Percentiles rank a stretch among this genome's conserved stretches.
phyloP scores from a whole-genome alignment of 2,329 filamentous ascomycete species.

The Magnaporthales sp. region DNA sequence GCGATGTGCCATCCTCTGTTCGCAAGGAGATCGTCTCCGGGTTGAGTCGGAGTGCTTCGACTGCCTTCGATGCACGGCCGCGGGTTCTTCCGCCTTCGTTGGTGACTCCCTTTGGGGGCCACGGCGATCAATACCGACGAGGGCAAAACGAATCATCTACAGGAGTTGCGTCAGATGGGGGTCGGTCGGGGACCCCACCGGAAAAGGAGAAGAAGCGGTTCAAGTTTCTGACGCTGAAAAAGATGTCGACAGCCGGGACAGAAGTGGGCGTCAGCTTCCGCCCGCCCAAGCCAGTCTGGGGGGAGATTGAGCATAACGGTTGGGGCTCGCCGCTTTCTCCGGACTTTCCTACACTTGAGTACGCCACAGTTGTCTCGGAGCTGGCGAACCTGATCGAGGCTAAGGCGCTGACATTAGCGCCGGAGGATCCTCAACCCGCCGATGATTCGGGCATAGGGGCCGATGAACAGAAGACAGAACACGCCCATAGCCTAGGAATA shows the following conservation, averaged over 20 bases:
- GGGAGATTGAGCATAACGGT: slow-evolving; percentile 73
- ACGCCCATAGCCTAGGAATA: slow-evolving; percentile 12
- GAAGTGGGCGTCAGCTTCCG: slow-evolving; percentile 38
- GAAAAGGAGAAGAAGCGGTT: slow-evolving; percentile 3
- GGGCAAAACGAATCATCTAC: background rate
- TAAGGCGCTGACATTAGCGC: slow-evolving; percentile 80
- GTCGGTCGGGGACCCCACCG: background rate
- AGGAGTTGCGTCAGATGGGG: background rate
- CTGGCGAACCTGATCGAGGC: slow-evolving; percentile 87
- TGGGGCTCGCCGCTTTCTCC: slow-evolving; percentile 75
- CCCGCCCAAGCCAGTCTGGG: slow-evolving; percentile 57
- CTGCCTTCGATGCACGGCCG: slow-evolving; percentile 72
- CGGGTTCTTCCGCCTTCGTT: slow-evolving; percentile 33
- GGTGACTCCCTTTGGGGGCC: background rate
- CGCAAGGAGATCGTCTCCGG: slow-evolving; percentile 66
- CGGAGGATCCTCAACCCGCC: slow-evolving; percentile 33
- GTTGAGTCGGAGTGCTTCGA: slow-evolving; percentile 66
- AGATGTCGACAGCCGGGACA: slow-evolving; percentile 12
- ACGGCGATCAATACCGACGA: background rate
- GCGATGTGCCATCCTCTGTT: slow-evolving; percentile 69
- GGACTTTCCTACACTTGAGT: slow-evolving; percentile 75
- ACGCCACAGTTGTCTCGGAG: slow-evolving; percentile 71
- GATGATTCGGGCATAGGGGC: background rate
- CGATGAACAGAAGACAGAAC: slow-evolving; percentile 15
- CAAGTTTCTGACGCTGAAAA: slow-evolving; percentile 8